Evolutionary conservation across 2,329 filamentous ascomycete genomes (phyloP).

Genomic region (Calonectria crousiana): DNA sequence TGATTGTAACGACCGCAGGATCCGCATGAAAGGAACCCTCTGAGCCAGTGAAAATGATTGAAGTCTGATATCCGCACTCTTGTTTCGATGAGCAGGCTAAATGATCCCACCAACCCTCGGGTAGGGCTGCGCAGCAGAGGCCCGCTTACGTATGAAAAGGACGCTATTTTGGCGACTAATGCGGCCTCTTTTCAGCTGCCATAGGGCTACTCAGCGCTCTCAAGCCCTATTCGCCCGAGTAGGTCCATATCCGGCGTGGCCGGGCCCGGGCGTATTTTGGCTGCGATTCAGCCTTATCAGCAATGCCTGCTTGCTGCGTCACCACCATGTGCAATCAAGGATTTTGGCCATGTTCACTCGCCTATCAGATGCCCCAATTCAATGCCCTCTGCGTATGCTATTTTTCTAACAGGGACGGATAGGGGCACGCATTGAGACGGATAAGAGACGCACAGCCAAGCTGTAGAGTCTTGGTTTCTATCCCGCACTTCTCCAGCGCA

Average conservation of each 20-base stretch:
- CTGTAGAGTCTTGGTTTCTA: background rate
- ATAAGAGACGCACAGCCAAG: too few species aligned
- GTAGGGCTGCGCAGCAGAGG: background rate
- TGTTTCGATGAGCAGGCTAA: background rate
- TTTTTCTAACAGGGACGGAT: background rate
- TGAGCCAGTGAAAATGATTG: background rate
- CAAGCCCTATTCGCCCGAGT: background rate
- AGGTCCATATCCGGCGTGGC: background rate
- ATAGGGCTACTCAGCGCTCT: too few species aligned
- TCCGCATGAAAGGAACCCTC: background rate
- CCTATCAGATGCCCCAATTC: background rate
- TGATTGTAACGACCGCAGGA: background rate
- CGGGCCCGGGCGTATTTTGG: background rate
- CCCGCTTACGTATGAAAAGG: background rate
- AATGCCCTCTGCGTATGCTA: background rate
- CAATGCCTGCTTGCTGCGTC: background rate
- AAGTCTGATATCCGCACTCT: background rate
- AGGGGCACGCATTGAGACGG: background rate
- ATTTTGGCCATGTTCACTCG: too few species aligned
- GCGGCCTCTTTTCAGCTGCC: background rate
- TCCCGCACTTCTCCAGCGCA: background rate
- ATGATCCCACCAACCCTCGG: background rate
- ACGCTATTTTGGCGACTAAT: background rate
- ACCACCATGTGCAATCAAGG: background rate
- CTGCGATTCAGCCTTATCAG: background rate